These are phyloP conservation scores for Hemerocallis citrina DNA, from an alignment of 106 monocot genomes.

Conservation along the genomic window DNA sequence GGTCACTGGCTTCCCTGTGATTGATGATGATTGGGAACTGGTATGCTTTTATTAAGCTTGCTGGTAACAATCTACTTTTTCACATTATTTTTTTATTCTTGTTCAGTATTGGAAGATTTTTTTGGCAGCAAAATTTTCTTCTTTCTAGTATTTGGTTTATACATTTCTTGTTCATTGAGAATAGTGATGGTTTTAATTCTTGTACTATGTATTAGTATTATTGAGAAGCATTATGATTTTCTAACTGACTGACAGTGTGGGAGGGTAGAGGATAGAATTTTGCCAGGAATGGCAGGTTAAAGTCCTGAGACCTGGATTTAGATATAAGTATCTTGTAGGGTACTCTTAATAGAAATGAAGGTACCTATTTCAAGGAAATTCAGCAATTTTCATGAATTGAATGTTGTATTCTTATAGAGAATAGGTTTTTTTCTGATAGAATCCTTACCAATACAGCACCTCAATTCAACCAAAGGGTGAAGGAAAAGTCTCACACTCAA, in stretches of 20 bases:
- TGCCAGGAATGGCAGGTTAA: too few relatives aligned
- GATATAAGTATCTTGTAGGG: too few relatives aligned
- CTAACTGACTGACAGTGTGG: too few relatives aligned
- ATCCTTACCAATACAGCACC: not conserved
- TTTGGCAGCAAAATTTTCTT: not conserved
- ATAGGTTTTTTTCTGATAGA: not conserved
- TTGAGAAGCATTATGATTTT: not conserved
- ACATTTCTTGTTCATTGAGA: not conserved
- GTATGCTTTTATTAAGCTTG: constrained; percentile 19
- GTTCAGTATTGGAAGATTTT: too few relatives aligned
- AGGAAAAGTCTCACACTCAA: not conserved
- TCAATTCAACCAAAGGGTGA: too few relatives aligned
- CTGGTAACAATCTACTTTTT: not conserved
- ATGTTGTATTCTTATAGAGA: not conserved
- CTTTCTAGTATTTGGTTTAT: not conserved
- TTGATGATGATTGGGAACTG: constrained; percentile 84
- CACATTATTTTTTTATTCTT: too few relatives aligned
- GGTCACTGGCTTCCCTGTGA: constrained; percentile 84
- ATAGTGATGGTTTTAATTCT: not conserved
- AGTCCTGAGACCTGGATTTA: too few relatives aligned
- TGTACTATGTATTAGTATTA: not conserved
- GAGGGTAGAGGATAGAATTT: too few relatives aligned
- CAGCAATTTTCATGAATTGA: not conserved
- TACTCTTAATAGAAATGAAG: not conserved
- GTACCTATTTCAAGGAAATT: not conserved